These are phyloP conservation scores for Tuber brumale DNA, from an alignment of 495 filamentous ascomycete species.

Conservation along the genomic window DNA sequence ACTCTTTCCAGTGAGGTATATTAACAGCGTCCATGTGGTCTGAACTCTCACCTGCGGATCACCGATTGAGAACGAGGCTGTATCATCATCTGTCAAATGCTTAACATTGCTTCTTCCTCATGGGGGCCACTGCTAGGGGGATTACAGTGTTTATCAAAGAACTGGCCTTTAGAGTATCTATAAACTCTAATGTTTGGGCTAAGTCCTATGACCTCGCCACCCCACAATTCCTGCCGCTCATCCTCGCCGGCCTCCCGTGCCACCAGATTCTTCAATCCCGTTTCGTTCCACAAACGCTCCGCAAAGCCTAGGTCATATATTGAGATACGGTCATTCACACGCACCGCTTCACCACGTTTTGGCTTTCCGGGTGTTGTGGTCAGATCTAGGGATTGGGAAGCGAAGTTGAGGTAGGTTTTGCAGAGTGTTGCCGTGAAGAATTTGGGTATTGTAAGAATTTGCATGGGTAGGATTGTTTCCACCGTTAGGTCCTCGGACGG, in stretches of 20 bases:
- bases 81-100: slow-evolving; percentile 62
- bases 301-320: slow-evolving; percentile 70
- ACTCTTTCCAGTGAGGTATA: slow-evolving; percentile 68
- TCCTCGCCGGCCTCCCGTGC: slow-evolving; percentile 40
- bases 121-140: not conserved
- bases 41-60: slow-evolving; percentile 51
- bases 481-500: slow-evolving; percentile 60
- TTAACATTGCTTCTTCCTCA: not conserved
- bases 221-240: slow-evolving; percentile 53
- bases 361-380: slow-evolving; percentile 76
- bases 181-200: slow-evolving; percentile 89
- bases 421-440: slow-evolving; percentile 77
- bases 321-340: slow-evolving; percentile 90
- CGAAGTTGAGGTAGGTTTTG: slow-evolving; percentile 71
- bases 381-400: slow-evolving; percentile 61
- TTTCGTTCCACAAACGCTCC: slow-evolving; percentile 62
- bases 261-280: slow-evolving; percentile 53
- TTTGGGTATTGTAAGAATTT: slow-evolving; percentile 69
- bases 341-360: slow-evolving; percentile 73
- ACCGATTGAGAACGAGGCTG: slow-evolving; percentile 57
- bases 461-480: slow-evolving; percentile 53
- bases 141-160: slow-evolving; percentile 49
- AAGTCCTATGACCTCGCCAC: slow-evolving; percentile 74
- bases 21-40: slow-evolving; percentile 87
- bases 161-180: slow-evolving; percentile 79